These are phyloP conservation scores for Lithospermum erythrorhizon DNA, from an alignment of 257 asterid species.

Conservation along the genomic window DNA sequence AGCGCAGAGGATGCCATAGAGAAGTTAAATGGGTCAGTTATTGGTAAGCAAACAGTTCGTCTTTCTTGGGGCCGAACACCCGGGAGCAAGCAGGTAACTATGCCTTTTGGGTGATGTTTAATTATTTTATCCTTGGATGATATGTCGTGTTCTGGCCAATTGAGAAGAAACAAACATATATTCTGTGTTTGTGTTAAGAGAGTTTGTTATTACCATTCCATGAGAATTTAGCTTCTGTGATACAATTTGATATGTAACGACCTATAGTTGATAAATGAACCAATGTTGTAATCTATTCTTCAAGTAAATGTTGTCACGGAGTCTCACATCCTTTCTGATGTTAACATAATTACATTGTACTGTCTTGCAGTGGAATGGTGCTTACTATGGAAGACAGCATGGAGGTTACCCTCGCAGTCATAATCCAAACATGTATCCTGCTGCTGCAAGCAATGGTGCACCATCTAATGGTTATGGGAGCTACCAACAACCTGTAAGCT, in stretches of 20 bases:
- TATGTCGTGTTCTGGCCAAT: not conserved
- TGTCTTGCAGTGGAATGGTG: slow-evolving; percentile 48
- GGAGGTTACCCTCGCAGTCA: slow-evolving; percentile 40
- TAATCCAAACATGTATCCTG: slow-evolving; percentile 26
- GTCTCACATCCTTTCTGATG: no score
- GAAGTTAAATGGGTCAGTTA: slow-evolving; percentile 55
- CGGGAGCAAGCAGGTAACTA: slow-evolving; percentile 54
- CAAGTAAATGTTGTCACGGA: no score
- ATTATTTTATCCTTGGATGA: not conserved
- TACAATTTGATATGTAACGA: no score
- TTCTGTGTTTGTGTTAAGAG: not conserved
- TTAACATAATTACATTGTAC: not conserved
- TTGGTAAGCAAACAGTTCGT: slow-evolving; percentile 76
- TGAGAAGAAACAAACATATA: not conserved
- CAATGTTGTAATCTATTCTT: no score
- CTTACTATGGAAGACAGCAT: slow-evolving; percentile 54
- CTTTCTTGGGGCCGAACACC: slow-evolving; percentile 89
- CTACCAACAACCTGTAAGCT: slow-evolving; percentile 72
- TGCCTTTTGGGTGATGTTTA: not conserved
- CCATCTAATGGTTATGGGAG: slow-evolving; percentile 58
- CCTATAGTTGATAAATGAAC: not conserved
- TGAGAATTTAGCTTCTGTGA: no score
- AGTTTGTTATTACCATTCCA: not conserved
- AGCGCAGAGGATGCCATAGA: slow-evolving; percentile 78
- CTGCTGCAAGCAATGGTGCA: slow-evolving; percentile 39